Conservation (phyloP, 1,139 yeast species). For the Geotrichum europaeum region DNA sequence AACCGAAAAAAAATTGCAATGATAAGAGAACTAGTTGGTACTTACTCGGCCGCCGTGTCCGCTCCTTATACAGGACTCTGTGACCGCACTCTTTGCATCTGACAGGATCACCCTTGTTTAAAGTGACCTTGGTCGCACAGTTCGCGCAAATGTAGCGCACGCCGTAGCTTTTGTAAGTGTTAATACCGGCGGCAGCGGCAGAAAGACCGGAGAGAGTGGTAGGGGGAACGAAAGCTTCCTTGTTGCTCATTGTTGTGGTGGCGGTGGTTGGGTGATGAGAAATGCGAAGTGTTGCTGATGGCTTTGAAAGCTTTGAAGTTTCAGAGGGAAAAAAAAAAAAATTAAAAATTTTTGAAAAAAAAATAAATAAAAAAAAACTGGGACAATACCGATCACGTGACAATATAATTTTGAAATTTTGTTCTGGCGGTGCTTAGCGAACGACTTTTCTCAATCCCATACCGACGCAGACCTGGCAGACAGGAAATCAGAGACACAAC, state of each 20-base stretch:
- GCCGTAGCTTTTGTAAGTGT: conserved; percentile 71
- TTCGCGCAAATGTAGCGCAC: conserved; percentile 94
- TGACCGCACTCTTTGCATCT: conserved; percentile 99
- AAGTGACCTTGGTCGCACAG: conserved; percentile 84
- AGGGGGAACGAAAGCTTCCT: conserved; percentile 94
- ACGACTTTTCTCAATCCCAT: neutral
- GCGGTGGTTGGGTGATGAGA: neutral
- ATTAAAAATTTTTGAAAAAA: neutral
- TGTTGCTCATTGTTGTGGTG: conserved; percentile 32
- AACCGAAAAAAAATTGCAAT: neutral
- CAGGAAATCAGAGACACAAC: neutral
- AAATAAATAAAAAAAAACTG: neutral
- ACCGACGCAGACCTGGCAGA: neutral
- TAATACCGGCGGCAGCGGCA: conserved; percentile 60
- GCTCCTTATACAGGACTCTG: conserved; percentile 91
- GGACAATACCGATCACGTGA: neutral
- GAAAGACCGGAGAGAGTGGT: conserved; percentile 59
- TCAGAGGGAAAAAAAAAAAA: neutral
- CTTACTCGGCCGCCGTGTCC: conserved; percentile 90
- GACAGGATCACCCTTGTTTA: conserved; percentile 91
- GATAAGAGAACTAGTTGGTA: conserved; percentile 1
- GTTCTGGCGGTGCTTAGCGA: neutral
- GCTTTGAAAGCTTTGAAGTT: neutral
- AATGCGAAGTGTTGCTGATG: neutral
- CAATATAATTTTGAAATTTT: neutral